Evolutionary conservation across 1,284 basidiomycete genomes (phyloP).

Genomic region (Rhodotorula sp.): DNA sequence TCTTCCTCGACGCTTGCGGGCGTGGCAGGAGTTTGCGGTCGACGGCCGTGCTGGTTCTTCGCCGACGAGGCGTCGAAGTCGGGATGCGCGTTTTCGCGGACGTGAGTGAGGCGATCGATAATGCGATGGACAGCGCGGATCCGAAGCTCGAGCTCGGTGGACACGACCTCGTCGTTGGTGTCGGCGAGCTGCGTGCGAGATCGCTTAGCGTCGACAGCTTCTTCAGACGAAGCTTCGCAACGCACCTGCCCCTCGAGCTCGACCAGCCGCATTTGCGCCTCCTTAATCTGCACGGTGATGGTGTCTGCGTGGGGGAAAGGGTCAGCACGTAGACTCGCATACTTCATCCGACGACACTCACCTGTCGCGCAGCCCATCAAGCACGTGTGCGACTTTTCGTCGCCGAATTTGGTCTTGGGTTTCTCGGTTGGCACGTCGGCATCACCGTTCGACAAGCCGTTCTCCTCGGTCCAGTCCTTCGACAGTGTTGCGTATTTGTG

Average conservation of each 20-base stretch:
- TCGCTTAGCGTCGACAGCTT: not conserved
- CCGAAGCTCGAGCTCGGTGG: conserved; percentile 25
- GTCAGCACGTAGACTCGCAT: not conserved
- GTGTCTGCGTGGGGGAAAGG: conserved; percentile 13
- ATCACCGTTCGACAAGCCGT: conserved; percentile 10
- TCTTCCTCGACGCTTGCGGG: conserved; percentile 17
- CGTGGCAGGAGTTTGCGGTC: conserved; percentile 31
- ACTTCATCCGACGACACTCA: conserved; percentile 50
- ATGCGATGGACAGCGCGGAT: conserved; percentile 31
- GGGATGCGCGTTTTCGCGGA: conserved; percentile 3
- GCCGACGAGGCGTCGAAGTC: not conserved
- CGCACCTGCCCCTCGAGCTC: conserved; percentile 23
- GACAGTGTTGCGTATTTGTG: conserved; percentile 42
- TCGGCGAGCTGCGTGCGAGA: not conserved
- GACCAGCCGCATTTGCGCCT: conserved; percentile 27
- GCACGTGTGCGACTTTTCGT: conserved; percentile 82
- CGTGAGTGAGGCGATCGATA: conserved; percentile 26
- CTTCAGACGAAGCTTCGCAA: not conserved
- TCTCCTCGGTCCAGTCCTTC: not conserved
- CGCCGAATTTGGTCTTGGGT: conserved; percentile 71
- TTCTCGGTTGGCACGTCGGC: conserved; percentile 49
- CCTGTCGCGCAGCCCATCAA: conserved; percentile 72
- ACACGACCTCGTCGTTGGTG: not conserved
- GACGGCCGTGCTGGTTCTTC: not conserved
- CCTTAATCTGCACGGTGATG: conserved; percentile 38